A percentile compares a stretch with the other conserved stretches of the same genome.
Evolutionary conservation across 1,284 basidiomycete genomes (phyloP).

Genomic region (Cystobasidiaceae sp.): DNA sequence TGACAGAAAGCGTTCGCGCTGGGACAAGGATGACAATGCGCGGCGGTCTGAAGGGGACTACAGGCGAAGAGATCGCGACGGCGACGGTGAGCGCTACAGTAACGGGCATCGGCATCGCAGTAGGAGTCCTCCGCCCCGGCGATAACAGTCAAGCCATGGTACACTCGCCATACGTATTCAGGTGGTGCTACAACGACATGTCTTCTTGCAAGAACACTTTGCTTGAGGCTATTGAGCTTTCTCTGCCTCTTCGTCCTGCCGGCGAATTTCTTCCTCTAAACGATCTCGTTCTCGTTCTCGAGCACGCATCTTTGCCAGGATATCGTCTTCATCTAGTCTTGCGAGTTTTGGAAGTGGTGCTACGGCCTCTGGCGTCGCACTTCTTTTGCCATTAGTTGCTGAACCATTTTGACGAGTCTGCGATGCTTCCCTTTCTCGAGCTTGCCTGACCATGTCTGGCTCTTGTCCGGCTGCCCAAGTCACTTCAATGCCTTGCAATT

Average conservation of each 20-base stretch:
- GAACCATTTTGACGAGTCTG: neutral
- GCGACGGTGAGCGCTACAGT: no score
- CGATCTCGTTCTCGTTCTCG: constrained; percentile 33
- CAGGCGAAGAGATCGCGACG: no score
- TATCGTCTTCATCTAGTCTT: constrained; percentile 30
- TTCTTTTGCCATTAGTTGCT: neutral
- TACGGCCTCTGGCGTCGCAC: neutral
- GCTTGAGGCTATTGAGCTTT: neutral
- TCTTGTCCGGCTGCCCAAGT: constrained; percentile 36
- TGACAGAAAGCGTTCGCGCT: constrained; percentile 1
- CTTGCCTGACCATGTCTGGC: constrained; percentile 21
- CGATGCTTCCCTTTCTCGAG: neutral
- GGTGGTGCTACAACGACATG: no score
- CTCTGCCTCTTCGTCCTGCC: constrained; percentile 34
- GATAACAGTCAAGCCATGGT: no score
- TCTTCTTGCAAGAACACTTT: no score
- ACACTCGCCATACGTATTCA: no score
- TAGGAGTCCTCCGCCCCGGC: no score
- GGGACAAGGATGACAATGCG: no score
- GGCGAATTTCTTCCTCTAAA: constrained; percentile 38
- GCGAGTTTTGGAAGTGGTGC: constrained; percentile 11
- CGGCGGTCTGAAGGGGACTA: no score
- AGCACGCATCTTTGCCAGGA: constrained; percentile 34
- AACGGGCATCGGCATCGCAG: neutral
- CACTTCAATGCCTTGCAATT: constrained; percentile 33